These are phyloP conservation scores for Botryotinia globosa DNA, from an alignment of 2,329 filamentous ascomycete species.

Conservation along the genomic window DNA sequence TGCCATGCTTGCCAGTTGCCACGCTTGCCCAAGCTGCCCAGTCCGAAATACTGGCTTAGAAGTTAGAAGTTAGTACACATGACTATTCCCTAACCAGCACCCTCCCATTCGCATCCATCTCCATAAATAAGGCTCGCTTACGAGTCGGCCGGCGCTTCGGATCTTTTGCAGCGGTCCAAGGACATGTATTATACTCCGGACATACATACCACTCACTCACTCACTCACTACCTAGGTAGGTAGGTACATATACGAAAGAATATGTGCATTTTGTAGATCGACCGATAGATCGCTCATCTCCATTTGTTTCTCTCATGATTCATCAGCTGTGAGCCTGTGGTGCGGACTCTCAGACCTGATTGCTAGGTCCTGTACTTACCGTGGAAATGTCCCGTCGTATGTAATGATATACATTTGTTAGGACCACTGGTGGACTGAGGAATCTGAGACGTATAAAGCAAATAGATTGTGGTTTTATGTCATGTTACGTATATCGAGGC, in stretches of 20 bases:
- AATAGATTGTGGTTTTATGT: too few relatives aligned
- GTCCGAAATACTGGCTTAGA: background rate
- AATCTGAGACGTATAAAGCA: too few relatives aligned
- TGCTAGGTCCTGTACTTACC: background rate
- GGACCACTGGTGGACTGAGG: too few relatives aligned
- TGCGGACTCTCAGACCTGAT: background rate
- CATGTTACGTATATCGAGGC: background rate
- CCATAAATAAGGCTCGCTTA: background rate
- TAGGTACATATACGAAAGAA: background rate
- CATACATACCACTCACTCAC: background rate
- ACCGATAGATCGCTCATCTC: background rate
- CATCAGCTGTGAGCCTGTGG: background rate
- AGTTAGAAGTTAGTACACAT: too few relatives aligned
- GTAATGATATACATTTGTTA: background rate
- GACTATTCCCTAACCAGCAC: background rate
- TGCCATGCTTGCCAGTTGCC: background rate
- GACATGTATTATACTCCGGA: too few relatives aligned
- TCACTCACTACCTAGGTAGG: too few relatives aligned
- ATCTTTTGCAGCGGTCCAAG: background rate
- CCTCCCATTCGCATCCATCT: background rate
- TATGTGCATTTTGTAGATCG: background rate
- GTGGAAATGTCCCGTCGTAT: background rate
- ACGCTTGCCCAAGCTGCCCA: background rate
- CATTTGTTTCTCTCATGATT: background rate
- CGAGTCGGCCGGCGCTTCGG: background rate